Percentiles rank a stretch among this genome's conserved stretches.
Conservation (phyloP, 2,329 filamentous ascomycete species). For the Colletotrichum aenigma region DNA sequence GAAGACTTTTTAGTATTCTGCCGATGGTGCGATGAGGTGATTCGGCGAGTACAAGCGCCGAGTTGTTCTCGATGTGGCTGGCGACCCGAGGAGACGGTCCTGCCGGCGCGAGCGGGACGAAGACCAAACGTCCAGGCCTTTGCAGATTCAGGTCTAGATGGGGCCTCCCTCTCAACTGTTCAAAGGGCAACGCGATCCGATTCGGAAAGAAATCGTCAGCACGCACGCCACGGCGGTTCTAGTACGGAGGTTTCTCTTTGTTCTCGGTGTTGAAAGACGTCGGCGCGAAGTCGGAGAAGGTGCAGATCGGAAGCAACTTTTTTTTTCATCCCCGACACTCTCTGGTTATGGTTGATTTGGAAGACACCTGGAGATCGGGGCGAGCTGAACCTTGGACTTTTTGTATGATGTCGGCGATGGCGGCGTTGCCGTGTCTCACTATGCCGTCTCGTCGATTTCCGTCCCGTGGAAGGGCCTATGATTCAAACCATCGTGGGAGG, state of each 20-base stretch:
- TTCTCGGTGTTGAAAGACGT: neutral
- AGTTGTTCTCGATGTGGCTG: neutral
- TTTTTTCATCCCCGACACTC: neutral
- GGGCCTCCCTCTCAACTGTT: neutral
- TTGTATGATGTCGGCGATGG: neutral
- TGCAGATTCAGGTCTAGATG: neutral
- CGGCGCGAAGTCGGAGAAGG: neutral
- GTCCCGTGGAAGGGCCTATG: neutral
- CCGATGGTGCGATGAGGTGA: neutral
- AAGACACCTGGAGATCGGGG: neutral
- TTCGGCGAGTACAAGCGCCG: neutral
- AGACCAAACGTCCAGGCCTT: neutral
- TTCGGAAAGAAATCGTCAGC: neutral
- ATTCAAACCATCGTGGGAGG: neutral
- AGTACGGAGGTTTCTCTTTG: conserved; percentile 3
- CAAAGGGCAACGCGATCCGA: neutral
- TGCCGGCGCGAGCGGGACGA: neutral
- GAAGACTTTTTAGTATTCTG: neutral
- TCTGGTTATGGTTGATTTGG: neutral
- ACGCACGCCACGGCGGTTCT: neutral
- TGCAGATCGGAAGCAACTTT: neutral
- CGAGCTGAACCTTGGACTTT: neutral
- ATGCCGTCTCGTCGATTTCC: neutral
- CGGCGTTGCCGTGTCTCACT: neutral
- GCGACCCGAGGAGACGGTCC: neutral